Conservation (phyloP, 2,329 filamentous ascomycete genomes). For the Ciborinia camelliae region DNA sequence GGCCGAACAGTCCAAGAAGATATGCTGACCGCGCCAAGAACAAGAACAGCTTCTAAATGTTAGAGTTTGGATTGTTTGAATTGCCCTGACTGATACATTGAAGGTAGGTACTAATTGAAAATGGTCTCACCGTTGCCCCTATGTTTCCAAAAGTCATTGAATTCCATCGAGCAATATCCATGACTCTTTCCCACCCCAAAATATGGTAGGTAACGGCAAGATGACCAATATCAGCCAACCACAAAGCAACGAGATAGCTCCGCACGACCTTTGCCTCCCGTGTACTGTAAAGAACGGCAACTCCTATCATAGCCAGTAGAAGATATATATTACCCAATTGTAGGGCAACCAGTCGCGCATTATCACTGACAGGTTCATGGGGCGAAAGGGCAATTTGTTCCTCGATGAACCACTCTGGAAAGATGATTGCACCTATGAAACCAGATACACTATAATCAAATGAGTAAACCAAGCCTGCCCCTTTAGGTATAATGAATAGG, state of each 20-base stretch:
- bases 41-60: conserved; percentile 46
- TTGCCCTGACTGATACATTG: background rate
- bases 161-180: conserved; percentile 61
- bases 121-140: conserved; percentile 52
- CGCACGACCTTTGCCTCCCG: conserved; percentile 63
- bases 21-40: conserved; percentile 56
- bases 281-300: conserved; percentile 62
- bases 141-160: conserved; percentile 71
- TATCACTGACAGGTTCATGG: conserved; percentile 38
- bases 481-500: no score
- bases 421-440: conserved; percentile 52
- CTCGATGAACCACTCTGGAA: conserved; percentile 59
- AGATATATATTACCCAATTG: conserved; percentile 65
- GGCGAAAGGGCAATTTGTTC: conserved; percentile 52
- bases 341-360: conserved; percentile 35
- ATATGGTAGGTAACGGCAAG: conserved; percentile 57
- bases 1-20: conserved; percentile 57
- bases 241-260: conserved; percentile 63
- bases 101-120: background rate
- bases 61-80: background rate
- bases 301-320: conserved; percentile 60
- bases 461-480: no score
- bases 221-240: conserved; percentile 65
- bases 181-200: conserved; percentile 53
- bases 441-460: conserved; percentile 52